Evolutionary conservation across 345 rosid species (phyloP), one percentile per base, ranked within the genome.

Genomic region (Syzygium aromaticum): DNA sequence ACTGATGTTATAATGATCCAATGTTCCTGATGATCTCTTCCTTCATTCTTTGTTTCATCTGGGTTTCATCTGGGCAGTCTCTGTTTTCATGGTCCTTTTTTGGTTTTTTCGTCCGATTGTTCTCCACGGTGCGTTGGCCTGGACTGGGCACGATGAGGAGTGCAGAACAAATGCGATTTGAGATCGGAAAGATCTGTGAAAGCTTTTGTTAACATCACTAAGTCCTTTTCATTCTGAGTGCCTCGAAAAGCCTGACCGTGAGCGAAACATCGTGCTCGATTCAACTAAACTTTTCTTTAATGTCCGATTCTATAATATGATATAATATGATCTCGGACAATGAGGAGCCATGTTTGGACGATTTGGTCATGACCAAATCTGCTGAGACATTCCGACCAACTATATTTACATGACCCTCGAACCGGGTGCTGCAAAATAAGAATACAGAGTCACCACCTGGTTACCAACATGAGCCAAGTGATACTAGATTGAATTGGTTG

Each of bases 141-240:
- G 46, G 46, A 43, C 12, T 21, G 87, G 91, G 91, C 92, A 89
- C 91, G 49, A 84, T 91, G 94, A 92, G 89, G 94, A 90, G 54
- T 10, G 2, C 1, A 30, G 13, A 5, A 16, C 57, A 11, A 25
- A 28, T 10, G 53, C n/a, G 33, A 5, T 25, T 77, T 84, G 91
- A 90, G 91, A 59, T 89, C 88, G 25, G 25, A 27, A 49, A 46
- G 91, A 87, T 89, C 90, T 25, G 38, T 92, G 91, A 89, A 86
- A 88, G 82, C 85, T 30, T 15, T 13, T 21, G 52, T 53, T 27
- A 12, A 22, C 33, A 43, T 28, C 15, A n/a, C 22, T 8, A 40
- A 51, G 90, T 93, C 91, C 92, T 93, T 89, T 90, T 92, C 92
- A 92, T 89, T 90, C 90, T 89, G 92, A 92, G 92, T 91, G 93